Base-by-base conservation (phyloP, 2,329 filamentous ascomycete species). In the Monilinia fructigena region DNA sequence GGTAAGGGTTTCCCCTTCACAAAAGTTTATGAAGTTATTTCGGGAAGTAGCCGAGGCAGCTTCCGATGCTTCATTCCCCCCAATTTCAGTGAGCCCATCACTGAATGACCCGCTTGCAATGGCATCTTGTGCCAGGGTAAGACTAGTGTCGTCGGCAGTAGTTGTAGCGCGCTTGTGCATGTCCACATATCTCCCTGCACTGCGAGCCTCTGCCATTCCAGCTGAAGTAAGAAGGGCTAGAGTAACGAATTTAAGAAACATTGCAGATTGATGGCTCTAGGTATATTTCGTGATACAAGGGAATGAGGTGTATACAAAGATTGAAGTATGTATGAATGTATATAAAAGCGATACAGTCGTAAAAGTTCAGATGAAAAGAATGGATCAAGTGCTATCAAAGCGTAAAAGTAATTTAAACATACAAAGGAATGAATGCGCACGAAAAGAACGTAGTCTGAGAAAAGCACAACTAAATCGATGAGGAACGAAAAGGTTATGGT, bases 1-100 rank as follows among this genome's bases (percentile, higher is more conserved):
- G 69, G 86, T 88, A 61, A 86, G 74, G 0, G 78, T 82, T 74
- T 74, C 70, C 12, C 73, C 73, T 23, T 67, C 58, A 50, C 73
- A 75, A 62, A 68, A 68, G 67, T 75, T 74, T 64, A 75, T 74
- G 58, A 75, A 75, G 69, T 74, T 74, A 63, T 73, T 73, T 20
- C 55, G 48, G 20, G 72, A 74, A 14, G 71, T 73, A 18, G 42
- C 31, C 8, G 73, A 74, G 52, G 26, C 11, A 26, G 72, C 66
- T 61, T 74, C 69, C 4, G 62, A 68, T 65, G 54, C 66, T 47
- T 68, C 68, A 20, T 54, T 67, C 12, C 56, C 55, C 45, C 71
- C 72, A 65, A 71, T 59, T 45, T 63, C 68, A 5, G 59, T 20
- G 31, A 63, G 67, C 26, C 70, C 71, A 67, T 71, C 68, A n/a